Evolutionary conservation across 306 rosid genomes (phyloP).

Genomic region (Cicer chorassanicum): DNA sequence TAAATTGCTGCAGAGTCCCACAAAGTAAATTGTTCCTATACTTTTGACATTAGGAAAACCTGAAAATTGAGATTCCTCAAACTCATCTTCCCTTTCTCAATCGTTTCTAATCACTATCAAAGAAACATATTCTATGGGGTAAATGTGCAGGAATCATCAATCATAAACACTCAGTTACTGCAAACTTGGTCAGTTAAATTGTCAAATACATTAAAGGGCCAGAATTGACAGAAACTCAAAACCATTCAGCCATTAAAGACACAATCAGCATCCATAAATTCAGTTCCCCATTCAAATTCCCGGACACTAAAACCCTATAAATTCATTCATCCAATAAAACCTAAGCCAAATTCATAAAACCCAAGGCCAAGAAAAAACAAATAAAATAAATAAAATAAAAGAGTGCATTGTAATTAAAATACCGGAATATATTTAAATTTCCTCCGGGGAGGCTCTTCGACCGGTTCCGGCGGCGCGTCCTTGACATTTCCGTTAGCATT

Average conservation of each 20-base stretch:
- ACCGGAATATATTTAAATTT: conserved; percentile 97
- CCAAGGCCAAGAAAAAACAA: background rate
- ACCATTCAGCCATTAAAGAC: background rate
- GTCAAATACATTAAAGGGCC: background rate
- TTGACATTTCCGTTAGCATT: conserved; percentile 45
- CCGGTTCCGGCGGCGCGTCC: conserved; percentile 39
- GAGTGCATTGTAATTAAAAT: conserved; percentile 4
- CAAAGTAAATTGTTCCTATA: conserved; percentile 1
- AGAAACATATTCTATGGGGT: background rate
- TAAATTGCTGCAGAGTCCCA: background rate
- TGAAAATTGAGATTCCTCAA: background rate
- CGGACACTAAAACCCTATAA: conserved; percentile 17
- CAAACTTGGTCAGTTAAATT: background rate
- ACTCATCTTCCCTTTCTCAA: conserved; percentile 2
- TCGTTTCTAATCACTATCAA: background rate
- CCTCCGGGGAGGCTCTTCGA: conserved; percentile 82
- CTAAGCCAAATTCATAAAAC: conserved; percentile 19
- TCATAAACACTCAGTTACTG: background rate
- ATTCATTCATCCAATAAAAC: conserved; percentile 31
- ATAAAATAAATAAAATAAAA: background rate
- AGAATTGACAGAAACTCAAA: conserved; percentile 8
- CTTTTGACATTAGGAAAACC: background rate
- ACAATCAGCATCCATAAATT: background rate
- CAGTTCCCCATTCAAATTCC: conserved; percentile 16
- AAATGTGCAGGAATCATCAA: background rate